phyloP scores from a whole-genome alignment of 2,329 filamentous ascomycete genomes.

The Dothideomycetes sp. region DNA sequence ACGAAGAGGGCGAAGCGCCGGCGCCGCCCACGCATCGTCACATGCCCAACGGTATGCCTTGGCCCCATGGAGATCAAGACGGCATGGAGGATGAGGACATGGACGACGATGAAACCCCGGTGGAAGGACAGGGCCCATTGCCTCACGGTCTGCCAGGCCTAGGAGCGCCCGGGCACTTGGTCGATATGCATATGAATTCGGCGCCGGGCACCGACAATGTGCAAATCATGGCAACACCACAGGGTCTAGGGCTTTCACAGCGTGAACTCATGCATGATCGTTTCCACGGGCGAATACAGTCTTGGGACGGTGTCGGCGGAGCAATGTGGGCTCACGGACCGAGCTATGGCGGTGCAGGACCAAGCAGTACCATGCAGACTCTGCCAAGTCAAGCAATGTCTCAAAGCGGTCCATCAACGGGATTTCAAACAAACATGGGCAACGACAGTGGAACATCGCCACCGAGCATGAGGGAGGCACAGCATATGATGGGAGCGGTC shows the following conservation, averaged over 20 bases:
- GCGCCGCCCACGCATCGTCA: slow-evolving; percentile 6
- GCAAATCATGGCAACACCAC: background rate
- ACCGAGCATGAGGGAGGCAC: slow-evolving; percentile 12
- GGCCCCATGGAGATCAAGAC: slow-evolving; percentile 8
- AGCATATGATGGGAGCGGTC: slow-evolving; percentile 26
- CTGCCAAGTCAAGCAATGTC: slow-evolving; percentile 4
- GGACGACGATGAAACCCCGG: slow-evolving; percentile 12
- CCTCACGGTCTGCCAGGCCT: slow-evolving; percentile 4
- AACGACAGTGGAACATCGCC: background rate
- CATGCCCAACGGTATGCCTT: slow-evolving; percentile 4
- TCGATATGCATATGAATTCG: slow-evolving; percentile 21
- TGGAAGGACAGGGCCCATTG: slow-evolving; percentile 10
- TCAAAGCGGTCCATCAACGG: background rate
- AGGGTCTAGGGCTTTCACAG: background rate
- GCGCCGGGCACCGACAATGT: background rate
- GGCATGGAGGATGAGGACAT: slow-evolving; percentile 16
- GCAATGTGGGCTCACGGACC: slow-evolving; percentile 12
- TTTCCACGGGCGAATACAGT: background rate
- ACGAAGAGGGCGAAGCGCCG: slow-evolving; percentile 13
- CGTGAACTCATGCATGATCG: background rate
- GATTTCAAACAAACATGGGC: background rate
- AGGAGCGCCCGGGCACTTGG: slow-evolving; percentile 11
- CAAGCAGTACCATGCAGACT: slow-evolving; percentile 3
- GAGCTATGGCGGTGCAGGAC: background rate
- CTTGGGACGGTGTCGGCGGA: slow-evolving; percentile 6